Conservation (phyloP, 352 stramenopile species). For the Pythium coloratum region DNA sequence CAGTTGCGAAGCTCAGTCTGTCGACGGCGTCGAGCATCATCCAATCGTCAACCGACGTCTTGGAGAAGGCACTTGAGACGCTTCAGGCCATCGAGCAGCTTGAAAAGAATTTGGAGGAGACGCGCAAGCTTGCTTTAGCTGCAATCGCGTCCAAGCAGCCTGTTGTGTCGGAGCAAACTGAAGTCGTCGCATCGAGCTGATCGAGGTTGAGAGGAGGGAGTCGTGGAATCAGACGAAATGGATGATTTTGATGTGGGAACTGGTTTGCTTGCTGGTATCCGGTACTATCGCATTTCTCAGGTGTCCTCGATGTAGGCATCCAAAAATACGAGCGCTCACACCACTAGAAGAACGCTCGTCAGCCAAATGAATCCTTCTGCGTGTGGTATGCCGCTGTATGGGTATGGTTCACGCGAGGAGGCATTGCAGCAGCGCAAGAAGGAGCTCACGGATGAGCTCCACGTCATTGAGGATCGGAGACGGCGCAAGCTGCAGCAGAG, state of each 20-base stretch:
- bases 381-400: neutral
- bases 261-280: neutral
- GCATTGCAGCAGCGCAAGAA: slow-evolving; percentile 29
- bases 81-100: slow-evolving; percentile 48
- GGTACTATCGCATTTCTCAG: slow-evolving; percentile 3
- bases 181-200: slow-evolving; percentile 23
- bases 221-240: neutral
- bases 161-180: neutral
- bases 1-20: slow-evolving; percentile 56
- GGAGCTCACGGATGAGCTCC: slow-evolving; percentile 15
- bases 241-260: neutral
- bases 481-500: neutral
- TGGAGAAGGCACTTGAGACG: slow-evolving; percentile 59
- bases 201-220: slow-evolving; percentile 5
- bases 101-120: slow-evolving; percentile 17
- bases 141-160: neutral
- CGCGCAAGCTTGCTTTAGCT: neutral
- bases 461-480: slow-evolving; percentile 20
- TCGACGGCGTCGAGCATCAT: slow-evolving; percentile 55
- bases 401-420: neutral
- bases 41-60: slow-evolving; percentile 47
- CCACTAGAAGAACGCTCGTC: neutral
- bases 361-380: slow-evolving; percentile 8
- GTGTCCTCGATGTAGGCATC: neutral
- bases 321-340: neutral